Conservation (phyloP, 345 rosid species). For the Physaria fendleri region DNA sequence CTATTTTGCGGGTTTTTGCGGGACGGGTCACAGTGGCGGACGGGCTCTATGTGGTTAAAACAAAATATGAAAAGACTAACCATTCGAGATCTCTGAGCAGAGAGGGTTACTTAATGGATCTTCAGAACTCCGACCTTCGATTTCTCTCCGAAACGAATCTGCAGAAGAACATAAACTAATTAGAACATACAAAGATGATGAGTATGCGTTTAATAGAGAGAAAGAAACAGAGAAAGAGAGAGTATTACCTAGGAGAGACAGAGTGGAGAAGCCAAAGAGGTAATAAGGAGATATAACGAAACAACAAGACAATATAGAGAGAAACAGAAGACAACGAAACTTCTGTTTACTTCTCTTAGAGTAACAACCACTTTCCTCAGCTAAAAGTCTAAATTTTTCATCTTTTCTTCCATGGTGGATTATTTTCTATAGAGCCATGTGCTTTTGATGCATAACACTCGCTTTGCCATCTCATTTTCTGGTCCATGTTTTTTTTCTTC, state of each 20-base stretch:
- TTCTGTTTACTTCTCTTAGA: slow-evolving; percentile 52
- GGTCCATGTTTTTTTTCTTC: too few relatives aligned
- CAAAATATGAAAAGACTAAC: slow-evolving; percentile 32
- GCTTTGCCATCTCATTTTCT: slow-evolving; percentile 9
- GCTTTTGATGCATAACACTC: slow-evolving; percentile 17
- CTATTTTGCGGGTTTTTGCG: too few relatives aligned
- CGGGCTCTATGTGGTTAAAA: too few relatives aligned
- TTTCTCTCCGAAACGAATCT: slow-evolving; percentile 49
- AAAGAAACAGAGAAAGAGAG: too few relatives aligned
- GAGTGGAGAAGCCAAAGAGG: slow-evolving; percentile 42
- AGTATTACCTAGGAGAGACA: slow-evolving; percentile 56
- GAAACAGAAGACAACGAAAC: slow-evolving; percentile 51
- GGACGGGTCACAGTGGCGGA: too few relatives aligned
- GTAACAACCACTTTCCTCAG: slow-evolving; percentile 37
- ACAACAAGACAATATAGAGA: slow-evolving; percentile 55
- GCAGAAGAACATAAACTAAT: slow-evolving; percentile 21
- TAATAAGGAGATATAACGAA: slow-evolving; percentile 47
- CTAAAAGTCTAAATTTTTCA: slow-evolving; percentile 27
- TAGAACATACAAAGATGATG: not conserved
- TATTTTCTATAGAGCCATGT: slow-evolving; percentile 16
- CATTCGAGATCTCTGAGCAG: slow-evolving; percentile 53
- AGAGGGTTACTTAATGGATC: slow-evolving; percentile 30
- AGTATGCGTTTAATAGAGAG: not conserved
- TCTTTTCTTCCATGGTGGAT: slow-evolving; percentile 44
- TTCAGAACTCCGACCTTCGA: slow-evolving; percentile 28